phyloP scores from a whole-genome alignment of 371 early-diverging fungal genomes.

The Smittium culicis region DNA sequence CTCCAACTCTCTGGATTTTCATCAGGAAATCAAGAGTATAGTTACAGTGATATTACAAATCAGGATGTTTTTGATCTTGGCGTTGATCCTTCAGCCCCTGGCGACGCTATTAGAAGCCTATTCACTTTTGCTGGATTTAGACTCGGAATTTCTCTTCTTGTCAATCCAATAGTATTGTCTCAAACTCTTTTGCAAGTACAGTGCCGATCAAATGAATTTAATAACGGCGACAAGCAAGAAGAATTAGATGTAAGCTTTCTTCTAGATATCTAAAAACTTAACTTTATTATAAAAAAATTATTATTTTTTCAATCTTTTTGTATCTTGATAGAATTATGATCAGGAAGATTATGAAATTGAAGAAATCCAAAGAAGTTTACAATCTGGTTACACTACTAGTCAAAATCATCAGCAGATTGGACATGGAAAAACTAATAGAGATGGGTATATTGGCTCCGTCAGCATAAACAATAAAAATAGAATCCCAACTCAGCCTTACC shows the following conservation, averaged over 20 bases:
- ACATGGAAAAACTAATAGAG: slow-evolving; percentile 19
- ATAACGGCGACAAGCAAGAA: background rate
- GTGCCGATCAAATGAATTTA: slow-evolving; percentile 45
- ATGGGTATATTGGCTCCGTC: slow-evolving; percentile 19
- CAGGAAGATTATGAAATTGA: background rate
- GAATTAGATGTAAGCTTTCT: background rate
- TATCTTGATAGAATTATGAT: slow-evolving; percentile 1
- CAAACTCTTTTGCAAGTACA: slow-evolving; percentile 69
- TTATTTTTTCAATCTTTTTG: background rate
- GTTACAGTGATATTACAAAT: background rate
- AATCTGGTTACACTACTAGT: background rate
- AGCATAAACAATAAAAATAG: slow-evolving; percentile 6
- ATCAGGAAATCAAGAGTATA: background rate
- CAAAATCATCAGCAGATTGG: slow-evolving; percentile 4
- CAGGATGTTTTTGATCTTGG: background rate
- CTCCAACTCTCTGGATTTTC: background rate
- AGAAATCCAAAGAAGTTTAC: slow-evolving; percentile 7
- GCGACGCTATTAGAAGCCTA: slow-evolving; percentile 35
- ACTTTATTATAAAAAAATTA: background rate
- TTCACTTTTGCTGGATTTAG: slow-evolving; percentile 47
- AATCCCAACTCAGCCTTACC: slow-evolving; percentile 22
- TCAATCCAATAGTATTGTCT: slow-evolving; percentile 59
- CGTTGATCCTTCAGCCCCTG: background rate
- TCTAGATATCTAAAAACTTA: background rate
- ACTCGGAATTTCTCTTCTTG: slow-evolving; percentile 44